phyloP scores from a whole-genome alignment of 768 basidiomycete genomes.

The Leccinum longicurvipes region DNA sequence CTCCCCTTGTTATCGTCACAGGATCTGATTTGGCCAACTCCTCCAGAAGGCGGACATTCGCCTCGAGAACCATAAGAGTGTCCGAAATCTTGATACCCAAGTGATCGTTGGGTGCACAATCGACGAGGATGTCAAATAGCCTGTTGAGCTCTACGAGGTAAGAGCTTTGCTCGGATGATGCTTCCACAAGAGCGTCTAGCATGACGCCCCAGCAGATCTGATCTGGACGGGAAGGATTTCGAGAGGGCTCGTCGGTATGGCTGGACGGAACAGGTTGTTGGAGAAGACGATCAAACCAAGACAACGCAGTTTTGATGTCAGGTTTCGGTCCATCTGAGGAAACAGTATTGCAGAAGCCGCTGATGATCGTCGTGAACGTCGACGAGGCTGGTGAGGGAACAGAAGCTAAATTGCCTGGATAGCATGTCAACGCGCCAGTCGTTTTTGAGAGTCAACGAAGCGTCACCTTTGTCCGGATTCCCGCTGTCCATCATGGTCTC shows the following conservation, averaged over 20 bases:
- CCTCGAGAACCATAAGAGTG: constrained; percentile 41
- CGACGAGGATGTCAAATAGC: constrained; percentile 42
- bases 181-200: constrained; percentile 50
- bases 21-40: constrained; percentile 4
- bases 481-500: constrained; percentile 64
- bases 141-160: constrained; percentile 55
- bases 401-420: constrained; percentile 29
- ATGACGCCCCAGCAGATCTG: constrained; percentile 54
- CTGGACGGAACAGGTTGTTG: constrained; percentile 35
- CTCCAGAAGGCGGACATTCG: constrained; percentile 38
- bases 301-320: constrained; percentile 60
- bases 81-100: constrained; percentile 36
- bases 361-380: constrained; percentile 63
- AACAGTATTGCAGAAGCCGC: constrained; percentile 58
- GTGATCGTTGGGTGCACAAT: constrained; percentile 34
- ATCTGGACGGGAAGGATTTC: constrained; percentile 50
- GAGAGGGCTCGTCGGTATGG: constrained; percentile 42
- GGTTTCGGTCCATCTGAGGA: constrained; percentile 12
- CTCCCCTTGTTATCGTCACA: no score
- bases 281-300: constrained; percentile 71
- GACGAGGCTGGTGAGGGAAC: constrained; percentile 56
- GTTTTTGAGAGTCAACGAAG: not conserved
- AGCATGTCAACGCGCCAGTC: not conserved
- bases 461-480: constrained; percentile 15
- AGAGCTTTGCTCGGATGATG: constrained; percentile 27